A percentile compares a stretch with the other conserved stretches of the same genome.
Conservation (phyloP, 2,329 filamentous ascomycete genomes). For the Venturia aucupariae region DNA sequence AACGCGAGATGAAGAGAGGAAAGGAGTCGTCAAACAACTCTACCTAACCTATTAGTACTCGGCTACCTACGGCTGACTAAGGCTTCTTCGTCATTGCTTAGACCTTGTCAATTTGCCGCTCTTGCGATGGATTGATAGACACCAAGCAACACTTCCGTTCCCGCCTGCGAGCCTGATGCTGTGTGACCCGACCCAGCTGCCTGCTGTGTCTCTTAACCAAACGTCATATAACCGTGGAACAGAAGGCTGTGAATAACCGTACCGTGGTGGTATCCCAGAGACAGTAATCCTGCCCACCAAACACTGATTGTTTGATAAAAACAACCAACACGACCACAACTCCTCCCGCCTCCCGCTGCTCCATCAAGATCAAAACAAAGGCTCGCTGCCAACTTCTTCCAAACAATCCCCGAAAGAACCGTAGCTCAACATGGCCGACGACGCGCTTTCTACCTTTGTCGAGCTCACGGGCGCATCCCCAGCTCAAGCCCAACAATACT, state of each 20-base stretch:
- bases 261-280: background rate
- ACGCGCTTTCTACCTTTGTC: slow-evolving; percentile 65
- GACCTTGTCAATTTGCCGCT: background rate
- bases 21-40: background rate
- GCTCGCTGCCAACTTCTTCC: background rate
- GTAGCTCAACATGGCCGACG: slow-evolving; percentile 37
- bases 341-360: background rate
- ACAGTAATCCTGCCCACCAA: background rate
- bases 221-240: background rate
- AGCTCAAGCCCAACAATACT: slow-evolving; percentile 69
- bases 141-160: background rate
- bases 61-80: background rate
- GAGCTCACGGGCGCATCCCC: slow-evolving; percentile 69
- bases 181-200: background rate
- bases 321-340: background rate
- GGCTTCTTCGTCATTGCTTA: background rate
- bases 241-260: background rate
- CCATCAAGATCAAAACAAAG: background rate
- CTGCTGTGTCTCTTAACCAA: background rate
- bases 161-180: background rate
- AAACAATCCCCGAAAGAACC: background rate
- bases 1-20: background rate
- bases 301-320: background rate
- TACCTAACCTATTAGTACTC: no score
- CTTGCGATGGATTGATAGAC: background rate